These are phyloP conservation scores for Leccinum ochraceum DNA, from an alignment of 768 basidiomycete genomes.

Conservation along the genomic window DNA sequence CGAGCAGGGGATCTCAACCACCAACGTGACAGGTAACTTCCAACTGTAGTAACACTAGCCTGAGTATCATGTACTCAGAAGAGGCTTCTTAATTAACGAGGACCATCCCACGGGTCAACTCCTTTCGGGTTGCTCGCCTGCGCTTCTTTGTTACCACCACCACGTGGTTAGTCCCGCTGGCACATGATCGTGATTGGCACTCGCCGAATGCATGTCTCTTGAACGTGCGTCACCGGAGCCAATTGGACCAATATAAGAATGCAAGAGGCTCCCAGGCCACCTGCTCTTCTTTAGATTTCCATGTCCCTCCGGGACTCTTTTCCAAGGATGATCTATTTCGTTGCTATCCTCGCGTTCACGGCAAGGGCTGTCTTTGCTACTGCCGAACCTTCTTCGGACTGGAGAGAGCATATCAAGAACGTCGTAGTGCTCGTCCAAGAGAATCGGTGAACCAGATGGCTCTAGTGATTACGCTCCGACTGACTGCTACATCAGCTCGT, in stretches of 20 bases:
- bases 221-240: too few species aligned
- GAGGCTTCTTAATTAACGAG: too few species aligned
- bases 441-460: conserved; percentile 19
- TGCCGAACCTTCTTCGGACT: conserved; percentile 8
- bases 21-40: too few species aligned
- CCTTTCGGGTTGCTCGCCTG: too few species aligned
- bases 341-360: conserved; percentile 9
- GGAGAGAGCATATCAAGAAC: conserved; percentile 28
- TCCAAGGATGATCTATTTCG: conserved; percentile 15
- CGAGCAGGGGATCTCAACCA: too few species aligned
- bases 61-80: too few species aligned
- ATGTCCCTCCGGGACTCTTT: not conserved
- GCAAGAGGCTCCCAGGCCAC: not conserved
- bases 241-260: not conserved
- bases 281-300: not conserved
- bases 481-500: conserved; percentile 14
- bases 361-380: not conserved
- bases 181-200: too few species aligned
- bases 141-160: too few species aligned
- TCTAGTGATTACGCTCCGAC: not conserved
- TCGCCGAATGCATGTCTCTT: too few species aligned
- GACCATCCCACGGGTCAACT: too few species aligned
- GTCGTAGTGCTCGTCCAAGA: conserved; percentile 31
- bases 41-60: too few species aligned
- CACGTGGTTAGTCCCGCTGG: too few species aligned